phyloP scores from a whole-genome alignment of 257 asterid genomes.

The Coffea canephora region DNA sequence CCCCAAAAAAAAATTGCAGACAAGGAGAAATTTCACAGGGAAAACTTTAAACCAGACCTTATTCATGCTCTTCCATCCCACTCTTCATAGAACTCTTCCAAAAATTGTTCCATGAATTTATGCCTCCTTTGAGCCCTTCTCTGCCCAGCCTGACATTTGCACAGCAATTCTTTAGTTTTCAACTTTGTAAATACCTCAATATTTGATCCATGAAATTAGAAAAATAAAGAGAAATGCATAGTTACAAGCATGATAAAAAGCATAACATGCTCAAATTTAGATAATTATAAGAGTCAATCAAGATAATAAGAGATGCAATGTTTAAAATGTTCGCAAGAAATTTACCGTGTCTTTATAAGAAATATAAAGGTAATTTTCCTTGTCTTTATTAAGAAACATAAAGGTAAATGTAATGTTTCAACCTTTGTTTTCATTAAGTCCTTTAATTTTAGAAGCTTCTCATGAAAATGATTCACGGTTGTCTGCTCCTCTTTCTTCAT shows the following conservation, averaged over 20 bases:
- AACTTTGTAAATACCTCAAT: neutral
- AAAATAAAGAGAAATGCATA: neutral
- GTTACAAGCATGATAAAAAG: neutral
- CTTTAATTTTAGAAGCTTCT: slow-evolving; percentile 90
- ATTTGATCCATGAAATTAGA: neutral
- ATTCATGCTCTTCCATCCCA: slow-evolving; percentile 89
- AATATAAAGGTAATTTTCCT: neutral
- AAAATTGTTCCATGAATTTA: slow-evolving; percentile 81
- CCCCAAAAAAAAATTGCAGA: neutral
- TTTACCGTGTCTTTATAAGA: neutral
- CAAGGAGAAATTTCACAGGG: neutral
- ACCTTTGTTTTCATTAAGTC: slow-evolving; percentile 89
- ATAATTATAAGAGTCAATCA: neutral
- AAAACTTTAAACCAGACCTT: slow-evolving; percentile 6
- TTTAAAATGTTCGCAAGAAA: neutral
- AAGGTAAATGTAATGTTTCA: neutral
- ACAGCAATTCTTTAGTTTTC: neutral
- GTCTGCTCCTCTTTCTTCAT: slow-evolving; percentile 91
- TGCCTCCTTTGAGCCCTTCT: slow-evolving; percentile 83
- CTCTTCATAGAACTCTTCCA: slow-evolving; percentile 77
- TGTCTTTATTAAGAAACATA: neutral
- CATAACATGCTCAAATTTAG: neutral
- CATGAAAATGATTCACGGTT: slow-evolving; percentile 91
- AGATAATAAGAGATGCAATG: neutral
- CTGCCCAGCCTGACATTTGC: slow-evolving; percentile 67